Evolutionary conservation across 1,284 basidiomycete genomes (phyloP).

Genomic region (Sanghuangporus weigelae): DNA sequence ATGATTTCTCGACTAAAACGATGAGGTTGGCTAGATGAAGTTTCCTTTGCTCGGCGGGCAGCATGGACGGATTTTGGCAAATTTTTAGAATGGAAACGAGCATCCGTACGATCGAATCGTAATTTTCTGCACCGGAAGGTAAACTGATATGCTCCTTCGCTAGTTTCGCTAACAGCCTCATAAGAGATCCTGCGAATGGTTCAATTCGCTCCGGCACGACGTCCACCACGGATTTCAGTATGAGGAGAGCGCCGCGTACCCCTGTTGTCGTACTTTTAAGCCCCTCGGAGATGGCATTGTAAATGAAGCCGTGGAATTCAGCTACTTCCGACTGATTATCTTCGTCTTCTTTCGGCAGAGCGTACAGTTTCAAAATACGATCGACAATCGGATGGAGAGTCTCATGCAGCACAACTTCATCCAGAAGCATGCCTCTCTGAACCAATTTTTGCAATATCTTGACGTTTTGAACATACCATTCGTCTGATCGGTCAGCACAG

Average conservation of each 20-base stretch:
- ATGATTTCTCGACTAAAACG: constrained; percentile 90
- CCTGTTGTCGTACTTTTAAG: constrained; percentile 62
- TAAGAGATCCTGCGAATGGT: constrained; percentile 68
- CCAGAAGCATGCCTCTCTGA: constrained; percentile 80
- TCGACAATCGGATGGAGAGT: constrained; percentile 83
- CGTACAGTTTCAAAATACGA: constrained; percentile 79
- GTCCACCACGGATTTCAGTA: constrained; percentile 88
- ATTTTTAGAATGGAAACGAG: constrained; percentile 69
- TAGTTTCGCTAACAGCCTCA: constrained; percentile 84
- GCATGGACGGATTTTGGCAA: constrained; percentile 57
- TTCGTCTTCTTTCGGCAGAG: constrained; percentile 77
- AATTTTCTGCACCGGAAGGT: constrained; percentile 38
- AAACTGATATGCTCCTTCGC: constrained; percentile 85
- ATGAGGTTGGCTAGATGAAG: constrained; percentile 74
- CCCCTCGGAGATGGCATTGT: constrained; percentile 77
- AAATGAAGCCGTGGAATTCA: constrained; percentile 77
- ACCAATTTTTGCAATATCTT: constrained; percentile 84
- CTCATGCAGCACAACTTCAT: constrained; percentile 75
- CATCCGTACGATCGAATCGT: constrained; percentile 57
- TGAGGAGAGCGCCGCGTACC: constrained; percentile 77
- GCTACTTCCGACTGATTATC: constrained; percentile 60
- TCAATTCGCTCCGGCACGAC: constrained; percentile 84
- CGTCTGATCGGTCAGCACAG: constrained; percentile 75
- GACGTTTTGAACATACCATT: constrained; percentile 80
- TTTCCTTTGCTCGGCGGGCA: constrained; percentile 66